These are phyloP conservation scores for Erysimum cheiri DNA, from an alignment of 441 rosid genomes.

Conservation along the genomic window DNA sequence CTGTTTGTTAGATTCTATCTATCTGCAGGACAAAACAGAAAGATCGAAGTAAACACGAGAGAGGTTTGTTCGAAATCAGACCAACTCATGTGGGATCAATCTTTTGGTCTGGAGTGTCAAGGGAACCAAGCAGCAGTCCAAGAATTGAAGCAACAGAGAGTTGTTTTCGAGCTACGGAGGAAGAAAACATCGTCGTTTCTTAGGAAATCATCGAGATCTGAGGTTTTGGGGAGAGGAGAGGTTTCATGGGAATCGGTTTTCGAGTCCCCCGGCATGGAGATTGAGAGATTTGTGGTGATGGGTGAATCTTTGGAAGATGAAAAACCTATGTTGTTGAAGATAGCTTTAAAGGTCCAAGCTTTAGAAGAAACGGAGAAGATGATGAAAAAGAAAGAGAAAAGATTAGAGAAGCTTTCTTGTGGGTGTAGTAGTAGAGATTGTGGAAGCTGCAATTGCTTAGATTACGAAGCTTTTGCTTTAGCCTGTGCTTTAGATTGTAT, in stretches of 20 bases:
- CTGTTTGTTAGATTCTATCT: conserved; percentile 74
- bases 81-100: conserved; percentile 59
- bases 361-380: conserved; percentile 31
- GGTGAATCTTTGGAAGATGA: conserved; percentile 38
- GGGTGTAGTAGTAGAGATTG: conserved; percentile 45
- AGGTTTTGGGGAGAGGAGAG: conserved; percentile 67
- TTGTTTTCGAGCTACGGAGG: conserved; percentile 68
- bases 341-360: conserved; percentile 54
- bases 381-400: conserved; percentile 38
- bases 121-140: conserved; percentile 55
- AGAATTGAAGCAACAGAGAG: conserved; percentile 52
- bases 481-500: conserved; percentile 58
- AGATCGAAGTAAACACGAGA: conserved; percentile 58
- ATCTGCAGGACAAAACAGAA: conserved; percentile 58
- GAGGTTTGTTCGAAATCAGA: conserved; percentile 55
- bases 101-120: conserved; percentile 65
- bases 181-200: conserved; percentile 47
- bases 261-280: conserved; percentile 61
- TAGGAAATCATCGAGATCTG: conserved; percentile 54
- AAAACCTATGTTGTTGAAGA: conserved; percentile 57
- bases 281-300: conserved; percentile 64
- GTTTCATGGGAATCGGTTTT: conserved; percentile 66
- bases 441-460: conserved; percentile 49
- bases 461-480: conserved; percentile 61
- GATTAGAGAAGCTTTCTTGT: conserved; percentile 47